Conservation (phyloP, 371 early-diverging fungal genomes). For the Batkoa obscura region DNA sequence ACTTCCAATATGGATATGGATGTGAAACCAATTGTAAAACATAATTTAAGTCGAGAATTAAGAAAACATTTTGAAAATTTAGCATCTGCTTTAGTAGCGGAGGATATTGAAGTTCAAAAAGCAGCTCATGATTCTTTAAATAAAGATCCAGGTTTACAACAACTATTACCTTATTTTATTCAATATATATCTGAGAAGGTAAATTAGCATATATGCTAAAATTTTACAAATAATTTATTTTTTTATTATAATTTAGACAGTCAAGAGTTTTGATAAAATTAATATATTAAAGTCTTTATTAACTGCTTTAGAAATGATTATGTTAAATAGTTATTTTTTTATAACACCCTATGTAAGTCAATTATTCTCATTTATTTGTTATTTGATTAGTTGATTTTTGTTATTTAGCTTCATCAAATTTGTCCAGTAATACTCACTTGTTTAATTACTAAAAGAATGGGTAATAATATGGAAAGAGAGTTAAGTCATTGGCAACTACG, state of each 20-base stretch:
- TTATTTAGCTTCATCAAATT: slow-evolving; percentile 79
- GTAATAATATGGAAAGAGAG: slow-evolving; percentile 15
- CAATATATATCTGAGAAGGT: slow-evolving; percentile 84
- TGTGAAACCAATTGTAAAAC: slow-evolving; percentile 70
- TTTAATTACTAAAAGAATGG: slow-evolving; percentile 70
- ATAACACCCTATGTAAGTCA: slow-evolving; percentile 87
- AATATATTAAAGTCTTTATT: slow-evolving; percentile 51
- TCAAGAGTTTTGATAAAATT: slow-evolving; percentile 55
- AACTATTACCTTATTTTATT: slow-evolving; percentile 95
- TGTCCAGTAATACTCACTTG: slow-evolving; percentile 93
- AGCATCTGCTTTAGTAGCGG: slow-evolving; percentile 58
- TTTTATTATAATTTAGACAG: slow-evolving; percentile 20
- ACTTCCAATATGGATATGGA: too few species aligned
- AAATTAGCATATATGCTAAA: too few species aligned
- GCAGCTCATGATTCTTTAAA: slow-evolving; percentile 76
- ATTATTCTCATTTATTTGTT: too few species aligned
- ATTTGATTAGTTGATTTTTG: not conserved
- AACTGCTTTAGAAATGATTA: slow-evolving; percentile 59
- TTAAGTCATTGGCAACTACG: slow-evolving; percentile 78
- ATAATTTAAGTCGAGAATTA: slow-evolving; percentile 87
- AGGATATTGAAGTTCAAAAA: slow-evolving; percentile 40
- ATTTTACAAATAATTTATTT: too few species aligned
- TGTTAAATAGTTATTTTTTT: slow-evolving; percentile 83
- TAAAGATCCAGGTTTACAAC: slow-evolving; percentile 92
- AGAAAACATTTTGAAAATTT: slow-evolving; percentile 95